Evolutionary conservation across 192 early-diverging fungal species (phyloP), one percentile per base, ranked within the genome.

Genomic region (Gamsiella multidivaricata): DNA sequence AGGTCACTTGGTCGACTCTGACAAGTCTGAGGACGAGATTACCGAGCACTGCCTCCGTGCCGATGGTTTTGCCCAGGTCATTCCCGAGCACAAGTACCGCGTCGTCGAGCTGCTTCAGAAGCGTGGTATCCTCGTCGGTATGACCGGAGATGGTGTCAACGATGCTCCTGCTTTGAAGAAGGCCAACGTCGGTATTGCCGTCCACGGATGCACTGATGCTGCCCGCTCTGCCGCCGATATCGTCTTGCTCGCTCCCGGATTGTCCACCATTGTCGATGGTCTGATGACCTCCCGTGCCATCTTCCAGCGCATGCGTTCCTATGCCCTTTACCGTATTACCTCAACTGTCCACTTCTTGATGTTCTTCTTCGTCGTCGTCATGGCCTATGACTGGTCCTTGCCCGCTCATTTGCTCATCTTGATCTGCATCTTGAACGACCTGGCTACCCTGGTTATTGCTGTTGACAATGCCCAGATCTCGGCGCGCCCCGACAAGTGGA

Each of bases 91-190:
- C 92, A 98, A 98, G 85, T 96, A 94, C 84, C 88, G 91, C 31
- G 95, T 98, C 17, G 96, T 98, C 49, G 95, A 98, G 83, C 80
- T 97, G 26, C 82, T 98, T 33, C 96, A 98, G 83, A 91, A 94
- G 46, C 88, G 91, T 65, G 92, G 91, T 17, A 74, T 89, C 23
- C 74, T 94, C 10, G 93, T 95, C 60, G 93, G 94, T 73, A 97
- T 98, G 96, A 97, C 96, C 46, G 97, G 97, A 80, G 96, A 96
- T 83, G 95, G 96, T 81, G 94, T 96, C n/a, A n/a, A n/a, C n/a
- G n/a, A n/a, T n/a, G n/a, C n/a, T n/a, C n/a, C n/a, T n/a, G n/a
- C n/a, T n/a, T n/a, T n/a, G n/a, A n/a, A n/a, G n/a, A n/a, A n/a
- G n/a, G n/a, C n/a, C n/a, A n/a, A n/a, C n/a, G n/a, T n/a, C n/a